Evolutionary conservation across 2,329 filamentous ascomycete species (phyloP).

Genomic region (Juglanconis sp.): DNA sequence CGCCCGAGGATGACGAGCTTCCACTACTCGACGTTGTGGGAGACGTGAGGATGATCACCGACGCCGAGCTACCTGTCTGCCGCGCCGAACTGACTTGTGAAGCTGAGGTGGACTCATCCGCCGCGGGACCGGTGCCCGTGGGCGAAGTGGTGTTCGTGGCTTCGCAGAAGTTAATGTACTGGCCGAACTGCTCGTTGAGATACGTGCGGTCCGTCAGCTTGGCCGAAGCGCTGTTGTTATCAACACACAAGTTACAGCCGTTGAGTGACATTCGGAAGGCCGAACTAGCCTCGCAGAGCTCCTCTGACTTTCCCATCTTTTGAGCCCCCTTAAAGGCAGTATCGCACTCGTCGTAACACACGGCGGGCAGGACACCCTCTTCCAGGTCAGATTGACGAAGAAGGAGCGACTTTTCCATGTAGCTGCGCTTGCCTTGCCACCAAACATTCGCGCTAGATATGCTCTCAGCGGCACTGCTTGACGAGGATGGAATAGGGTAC

Average conservation of each 20-base stretch:
- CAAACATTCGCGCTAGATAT: conserved; percentile 14
- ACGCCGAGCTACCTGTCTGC: conserved; percentile 8
- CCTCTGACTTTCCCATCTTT: conserved; percentile 41
- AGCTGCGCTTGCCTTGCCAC: conserved; percentile 16
- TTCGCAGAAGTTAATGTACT: conserved; percentile 46
- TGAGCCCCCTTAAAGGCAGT: conserved; percentile 45
- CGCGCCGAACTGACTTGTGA: conserved; percentile 18
- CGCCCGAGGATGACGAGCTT: background rate
- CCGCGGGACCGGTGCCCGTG: conserved; percentile 20
- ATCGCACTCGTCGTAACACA: conserved; percentile 55
- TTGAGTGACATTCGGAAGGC: conserved; percentile 36
- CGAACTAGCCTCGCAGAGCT: conserved; percentile 43
- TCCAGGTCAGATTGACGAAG: conserved; percentile 37
- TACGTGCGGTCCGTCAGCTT: conserved; percentile 32
- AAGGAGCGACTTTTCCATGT: conserved; percentile 7
- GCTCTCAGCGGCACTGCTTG: conserved; percentile 14
- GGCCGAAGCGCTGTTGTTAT: conserved; percentile 20
- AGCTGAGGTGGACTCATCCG: conserved; percentile 14
- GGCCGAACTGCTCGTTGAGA: conserved; percentile 35
- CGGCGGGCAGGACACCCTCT: conserved; percentile 35
- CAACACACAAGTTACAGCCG: conserved; percentile 43
- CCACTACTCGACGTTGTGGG: background rate
- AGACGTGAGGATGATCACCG: conserved; percentile 15
- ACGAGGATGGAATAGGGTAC: conserved; percentile 27
- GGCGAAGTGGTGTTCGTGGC: conserved; percentile 10